A percentile compares a stretch with the other conserved stretches of the same genome.
These are phyloP conservation scores for Sclerotinia borealis DNA, from an alignment of 2,329 filamentous ascomycete species.

Conservation along the genomic window DNA sequence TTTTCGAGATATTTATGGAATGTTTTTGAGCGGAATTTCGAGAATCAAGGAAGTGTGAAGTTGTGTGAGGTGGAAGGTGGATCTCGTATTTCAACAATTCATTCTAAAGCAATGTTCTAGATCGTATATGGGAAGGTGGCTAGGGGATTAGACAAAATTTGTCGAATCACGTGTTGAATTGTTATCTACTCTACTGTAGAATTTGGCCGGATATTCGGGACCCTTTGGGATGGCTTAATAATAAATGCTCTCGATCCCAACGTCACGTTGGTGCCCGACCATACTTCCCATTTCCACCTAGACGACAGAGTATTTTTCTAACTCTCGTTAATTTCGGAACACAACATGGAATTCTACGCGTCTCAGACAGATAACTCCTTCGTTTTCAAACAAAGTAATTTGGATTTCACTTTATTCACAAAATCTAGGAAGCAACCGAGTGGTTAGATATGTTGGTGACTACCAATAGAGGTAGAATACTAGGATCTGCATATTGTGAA, in stretches of 20 bases:
- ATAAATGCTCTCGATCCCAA: background rate
- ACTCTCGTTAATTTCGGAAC: background rate
- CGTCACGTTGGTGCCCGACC: background rate
- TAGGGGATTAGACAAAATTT: background rate
- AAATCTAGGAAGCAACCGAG: background rate
- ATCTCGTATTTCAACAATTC: background rate
- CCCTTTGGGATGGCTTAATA: background rate
- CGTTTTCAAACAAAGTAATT: background rate
- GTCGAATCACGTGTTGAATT: background rate
- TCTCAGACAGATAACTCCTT: background rate
- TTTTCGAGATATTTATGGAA: slow-evolving; percentile 6
- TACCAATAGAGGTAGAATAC: background rate
- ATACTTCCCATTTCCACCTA: background rate
- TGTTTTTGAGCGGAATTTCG: background rate
- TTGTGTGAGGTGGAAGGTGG: background rate
- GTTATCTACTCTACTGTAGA: background rate
- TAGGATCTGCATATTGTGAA: background rate
- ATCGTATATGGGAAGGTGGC: background rate
- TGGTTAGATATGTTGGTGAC: background rate
- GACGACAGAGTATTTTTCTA: background rate
- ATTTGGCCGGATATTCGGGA: background rate
- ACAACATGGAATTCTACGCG: background rate
- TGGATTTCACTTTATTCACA: background rate
- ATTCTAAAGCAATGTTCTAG: background rate
- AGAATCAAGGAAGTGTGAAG: background rate